phyloP scores from a whole-genome alignment of 1,139 yeast species.

The Diutina mesorugosa region DNA sequence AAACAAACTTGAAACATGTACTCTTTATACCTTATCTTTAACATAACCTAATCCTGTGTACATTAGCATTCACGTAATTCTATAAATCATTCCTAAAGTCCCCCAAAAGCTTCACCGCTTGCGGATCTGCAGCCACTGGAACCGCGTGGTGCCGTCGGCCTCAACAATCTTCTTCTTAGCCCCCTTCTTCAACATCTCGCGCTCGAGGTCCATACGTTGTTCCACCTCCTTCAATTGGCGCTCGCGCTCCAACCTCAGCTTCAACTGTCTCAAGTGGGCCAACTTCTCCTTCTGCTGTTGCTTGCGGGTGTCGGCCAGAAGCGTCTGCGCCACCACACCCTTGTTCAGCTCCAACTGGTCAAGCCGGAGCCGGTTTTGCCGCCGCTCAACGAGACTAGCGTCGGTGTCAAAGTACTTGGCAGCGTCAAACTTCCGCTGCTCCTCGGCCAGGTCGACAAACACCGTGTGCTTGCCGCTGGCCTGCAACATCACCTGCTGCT shows the following conservation, averaged over 20 bases:
- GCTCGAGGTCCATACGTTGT: constrained; percentile 59
- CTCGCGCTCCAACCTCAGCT: constrained; percentile 55
- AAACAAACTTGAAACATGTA: too few species aligned
- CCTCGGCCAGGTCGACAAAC: constrained; percentile 56
- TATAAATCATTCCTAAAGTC: neutral
- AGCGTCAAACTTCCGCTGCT: constrained; percentile 47
- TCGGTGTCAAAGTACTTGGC: constrained; percentile 62
- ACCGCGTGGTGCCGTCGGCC: constrained; percentile 53
- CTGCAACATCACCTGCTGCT: constrained; percentile 39
- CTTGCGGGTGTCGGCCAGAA: constrained; percentile 22
- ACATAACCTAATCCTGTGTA: neutral
- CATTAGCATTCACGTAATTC: neutral
- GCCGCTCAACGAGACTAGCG: constrained; percentile 41
- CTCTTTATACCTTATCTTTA: too few species aligned
- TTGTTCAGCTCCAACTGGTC: constrained; percentile 42
- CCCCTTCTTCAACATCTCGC: constrained; percentile 86
- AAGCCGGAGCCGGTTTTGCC: constrained; percentile 60
- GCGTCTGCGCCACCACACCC: constrained; percentile 14
- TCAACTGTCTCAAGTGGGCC: constrained; percentile 40
- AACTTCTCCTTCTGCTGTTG: constrained; percentile 42
- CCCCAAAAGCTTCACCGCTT: constrained; percentile 34
- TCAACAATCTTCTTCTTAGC: constrained; percentile 63
- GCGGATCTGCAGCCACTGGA: constrained; percentile 80
- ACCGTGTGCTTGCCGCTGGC: constrained; percentile 70
- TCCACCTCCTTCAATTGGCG: constrained; percentile 55